These are phyloP conservation scores for Lactifluus rugatus DNA, from an alignment of 768 basidiomycete species.

Conservation along the genomic window DNA sequence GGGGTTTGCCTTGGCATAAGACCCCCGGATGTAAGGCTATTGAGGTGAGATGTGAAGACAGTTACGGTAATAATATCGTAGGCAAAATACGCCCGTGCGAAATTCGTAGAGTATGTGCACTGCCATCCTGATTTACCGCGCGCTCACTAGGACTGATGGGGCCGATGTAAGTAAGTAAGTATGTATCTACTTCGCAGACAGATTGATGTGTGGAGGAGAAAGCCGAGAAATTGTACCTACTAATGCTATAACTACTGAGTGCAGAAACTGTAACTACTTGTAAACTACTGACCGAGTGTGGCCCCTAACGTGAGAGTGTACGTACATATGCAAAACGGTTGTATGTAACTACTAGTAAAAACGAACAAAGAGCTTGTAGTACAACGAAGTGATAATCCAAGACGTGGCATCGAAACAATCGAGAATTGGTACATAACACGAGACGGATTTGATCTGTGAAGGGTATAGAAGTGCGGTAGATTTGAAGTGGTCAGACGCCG, in stretches of 20 bases:
- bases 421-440: constrained; percentile 7
- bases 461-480: constrained; percentile 4
- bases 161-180: constrained; percentile 1
- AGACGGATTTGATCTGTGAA: neutral
- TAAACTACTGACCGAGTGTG: constrained; percentile 14
- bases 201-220: constrained; percentile 3
- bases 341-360: constrained; percentile 10
- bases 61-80: neutral
- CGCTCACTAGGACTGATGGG: constrained; percentile 1
- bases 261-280: constrained; percentile 21
- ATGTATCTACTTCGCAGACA: constrained; percentile 17
- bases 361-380: constrained; percentile 14
- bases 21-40: neutral
- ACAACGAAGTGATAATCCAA: constrained; percentile 16
- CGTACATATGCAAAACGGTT: too few relatives aligned
- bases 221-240: neutral
- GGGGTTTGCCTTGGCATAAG: neutral
- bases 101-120: neutral
- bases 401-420: constrained; percentile 11
- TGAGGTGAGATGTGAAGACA: neutral
- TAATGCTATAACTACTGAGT: constrained; percentile 17
- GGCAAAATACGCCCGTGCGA: constrained; percentile 5
- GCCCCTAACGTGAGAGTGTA: constrained; percentile 6
- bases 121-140: neutral
- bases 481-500: constrained; percentile 46